These are phyloP conservation scores for Podospora fimiseda DNA, from an alignment of 495 filamentous ascomycete genomes.

Conservation along the genomic window DNA sequence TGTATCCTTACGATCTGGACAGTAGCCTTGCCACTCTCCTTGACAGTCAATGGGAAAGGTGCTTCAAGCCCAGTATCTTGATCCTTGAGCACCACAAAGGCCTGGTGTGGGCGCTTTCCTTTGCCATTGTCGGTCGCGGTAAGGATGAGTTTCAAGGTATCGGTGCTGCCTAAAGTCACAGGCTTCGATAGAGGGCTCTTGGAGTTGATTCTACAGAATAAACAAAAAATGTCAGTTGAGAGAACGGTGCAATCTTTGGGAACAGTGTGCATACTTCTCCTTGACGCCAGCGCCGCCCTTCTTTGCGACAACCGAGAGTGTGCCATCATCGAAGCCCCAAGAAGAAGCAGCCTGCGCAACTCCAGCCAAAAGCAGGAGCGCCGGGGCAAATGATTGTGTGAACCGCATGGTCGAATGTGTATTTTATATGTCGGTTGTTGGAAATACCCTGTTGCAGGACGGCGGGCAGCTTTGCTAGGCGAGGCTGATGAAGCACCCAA, in stretches of 20 bases:
- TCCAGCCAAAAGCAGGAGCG: constrained; percentile 41
- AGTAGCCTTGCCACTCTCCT: constrained; percentile 79
- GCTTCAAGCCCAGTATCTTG: constrained; percentile 69
- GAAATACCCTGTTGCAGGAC: neutral
- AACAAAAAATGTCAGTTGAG: neutral
- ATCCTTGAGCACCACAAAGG: constrained; percentile 79
- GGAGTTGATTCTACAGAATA: constrained; percentile 49
- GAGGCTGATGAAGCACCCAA: constrained; percentile 15
- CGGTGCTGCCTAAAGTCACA: constrained; percentile 57
- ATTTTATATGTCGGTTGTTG: constrained; percentile 8
- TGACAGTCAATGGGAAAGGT: constrained; percentile 79
- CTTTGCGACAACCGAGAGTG: constrained; percentile 64
- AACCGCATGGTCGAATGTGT: constrained; percentile 40
- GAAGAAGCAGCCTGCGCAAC: constrained; percentile 57
- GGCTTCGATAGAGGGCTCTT: constrained; percentile 58
- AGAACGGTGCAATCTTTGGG: too few species aligned
- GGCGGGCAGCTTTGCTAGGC: constrained; percentile 10
- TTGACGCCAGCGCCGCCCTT: constrained; percentile 62
- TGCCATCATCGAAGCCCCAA: constrained; percentile 84
- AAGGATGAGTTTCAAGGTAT: constrained; percentile 75
- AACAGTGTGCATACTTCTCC: constrained; percentile 55
- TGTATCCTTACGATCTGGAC: constrained; percentile 64
- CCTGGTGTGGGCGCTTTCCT: constrained; percentile 82
- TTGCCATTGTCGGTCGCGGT: constrained; percentile 73
- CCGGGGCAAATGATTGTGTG: constrained; percentile 41